phyloP scores from a whole-genome alignment of 768 basidiomycete genomes.

The Rubroboletus satanas region DNA sequence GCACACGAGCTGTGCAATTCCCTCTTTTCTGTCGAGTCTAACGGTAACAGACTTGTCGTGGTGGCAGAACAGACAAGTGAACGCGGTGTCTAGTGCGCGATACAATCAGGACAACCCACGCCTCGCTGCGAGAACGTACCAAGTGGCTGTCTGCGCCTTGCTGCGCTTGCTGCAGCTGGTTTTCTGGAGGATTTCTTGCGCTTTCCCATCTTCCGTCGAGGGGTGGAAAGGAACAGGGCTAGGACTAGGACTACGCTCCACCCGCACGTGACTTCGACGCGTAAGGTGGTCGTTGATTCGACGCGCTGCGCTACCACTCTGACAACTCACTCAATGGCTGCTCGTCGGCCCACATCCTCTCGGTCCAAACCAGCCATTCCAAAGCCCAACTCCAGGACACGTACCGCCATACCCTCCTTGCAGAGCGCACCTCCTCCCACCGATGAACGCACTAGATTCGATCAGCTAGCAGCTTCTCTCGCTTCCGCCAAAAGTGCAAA shows the following conservation, averaged over 20 bases:
- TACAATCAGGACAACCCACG: constrained; percentile 2
- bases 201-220: constrained; percentile 62
- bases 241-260: background rate
- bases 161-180: constrained; percentile 58
- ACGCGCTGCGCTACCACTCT: constrained; percentile 30
- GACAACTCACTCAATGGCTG: constrained; percentile 47
- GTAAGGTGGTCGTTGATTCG: constrained; percentile 17
- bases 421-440: constrained; percentile 25
- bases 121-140: constrained; percentile 40
- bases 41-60: constrained; percentile 88
- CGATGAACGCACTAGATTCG: constrained; percentile 16
- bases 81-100: constrained; percentile 59
- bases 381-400: constrained; percentile 41
- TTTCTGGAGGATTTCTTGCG: constrained; percentile 88
- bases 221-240: too few relatives aligned
- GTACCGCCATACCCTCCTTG: constrained; percentile 42
- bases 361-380: constrained; percentile 34
- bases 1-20: constrained; percentile 74
- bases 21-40: constrained; percentile 81
- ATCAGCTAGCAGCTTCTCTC: constrained; percentile 26
- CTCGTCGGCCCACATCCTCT: constrained; percentile 54
- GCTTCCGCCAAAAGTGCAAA: constrained; percentile 27
- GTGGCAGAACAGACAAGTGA: constrained; percentile 86
- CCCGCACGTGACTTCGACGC: constrained; percentile 34
- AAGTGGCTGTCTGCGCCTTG: constrained; percentile 65